Percentiles rank a stretch among this genome's conserved stretches.
Conservation (phyloP, 306 rosid species). For the Lathyrus aphaca region DNA sequence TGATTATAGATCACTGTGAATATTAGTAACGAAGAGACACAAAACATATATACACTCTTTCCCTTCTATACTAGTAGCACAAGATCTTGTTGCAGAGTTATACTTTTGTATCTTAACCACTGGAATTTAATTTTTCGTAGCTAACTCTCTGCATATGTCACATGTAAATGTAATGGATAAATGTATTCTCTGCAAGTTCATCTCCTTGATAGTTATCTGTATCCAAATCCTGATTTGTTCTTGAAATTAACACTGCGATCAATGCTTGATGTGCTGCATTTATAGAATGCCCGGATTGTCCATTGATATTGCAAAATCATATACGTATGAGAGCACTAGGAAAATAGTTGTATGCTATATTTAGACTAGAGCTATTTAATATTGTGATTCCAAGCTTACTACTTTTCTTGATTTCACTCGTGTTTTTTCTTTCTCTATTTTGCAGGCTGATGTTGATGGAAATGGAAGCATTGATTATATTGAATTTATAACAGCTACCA, state of each 20-base stretch:
- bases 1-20: not conserved
- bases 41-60: not conserved
- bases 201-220: slow-evolving; percentile 12
- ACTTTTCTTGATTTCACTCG: slow-evolving; percentile 26
- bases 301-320: slow-evolving; percentile 6
- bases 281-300: slow-evolving; percentile 4
- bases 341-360: not conserved
- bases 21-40: not conserved
- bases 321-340: not conserved
- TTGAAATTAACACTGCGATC: not conserved
- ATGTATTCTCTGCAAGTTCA: slow-evolving; percentile 18
- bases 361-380: slow-evolving; percentile 36
- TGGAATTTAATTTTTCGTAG: not conserved
- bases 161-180: slow-evolving; percentile 14
- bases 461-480: slow-evolving; percentile 82
- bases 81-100: not conserved
- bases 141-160: slow-evolving; percentile 12
- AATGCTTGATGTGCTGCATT: not conserved
- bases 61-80: not conserved
- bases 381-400: slow-evolving; percentile 17
- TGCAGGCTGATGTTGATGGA: slow-evolving; percentile 94
- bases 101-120: slow-evolving; percentile 8
- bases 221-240: slow-evolving; percentile 15
- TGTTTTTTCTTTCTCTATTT: slow-evolving; percentile 26
- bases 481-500: slow-evolving; percentile 85